Evolutionary conservation across 1,284 basidiomycete genomes (phyloP).

Genomic region (Puccinia coronata): DNA sequence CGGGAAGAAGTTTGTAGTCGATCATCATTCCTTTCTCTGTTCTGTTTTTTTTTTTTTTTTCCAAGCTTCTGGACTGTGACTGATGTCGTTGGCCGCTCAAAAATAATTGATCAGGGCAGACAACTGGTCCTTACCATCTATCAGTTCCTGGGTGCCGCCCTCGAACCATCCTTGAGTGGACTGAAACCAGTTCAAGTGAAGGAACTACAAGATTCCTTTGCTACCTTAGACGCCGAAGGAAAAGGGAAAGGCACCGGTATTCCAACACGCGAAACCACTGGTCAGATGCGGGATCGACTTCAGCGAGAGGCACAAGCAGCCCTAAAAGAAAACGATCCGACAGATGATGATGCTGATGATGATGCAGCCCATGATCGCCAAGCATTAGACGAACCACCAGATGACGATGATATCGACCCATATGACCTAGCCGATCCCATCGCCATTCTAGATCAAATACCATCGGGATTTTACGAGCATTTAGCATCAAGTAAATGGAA

Average conservation of each 20-base stretch:
- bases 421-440: constrained; percentile 80
- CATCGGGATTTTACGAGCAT: constrained; percentile 71
- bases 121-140: constrained; percentile 76
- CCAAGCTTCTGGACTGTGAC: not conserved
- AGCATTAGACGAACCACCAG: constrained; percentile 59
- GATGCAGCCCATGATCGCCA: constrained; percentile 56
- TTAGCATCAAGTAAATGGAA: constrained; percentile 96
- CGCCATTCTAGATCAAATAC: constrained; percentile 73
- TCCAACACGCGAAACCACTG: constrained; percentile 76
- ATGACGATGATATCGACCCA: constrained; percentile 68
- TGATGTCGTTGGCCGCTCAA: not conserved
- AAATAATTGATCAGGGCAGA: constrained; percentile 64
- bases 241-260: constrained; percentile 78
- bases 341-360: constrained; percentile 60
- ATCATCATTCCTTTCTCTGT: not conserved
- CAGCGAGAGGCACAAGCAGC: constrained; percentile 54
- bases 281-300: constrained; percentile 69
- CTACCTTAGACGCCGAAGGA: constrained; percentile 75
- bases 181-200: constrained; percentile 98
- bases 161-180: constrained; percentile 83
- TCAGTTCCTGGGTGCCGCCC: constrained; percentile 81
- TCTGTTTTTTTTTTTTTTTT: no score
- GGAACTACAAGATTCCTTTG: constrained; percentile 89
- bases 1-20: constrained; percentile 69
- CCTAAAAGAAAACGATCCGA: constrained; percentile 58